phyloP scores from a whole-genome alignment of 2,329 filamentous ascomycete genomes.

The Penicillium sp. region DNA sequence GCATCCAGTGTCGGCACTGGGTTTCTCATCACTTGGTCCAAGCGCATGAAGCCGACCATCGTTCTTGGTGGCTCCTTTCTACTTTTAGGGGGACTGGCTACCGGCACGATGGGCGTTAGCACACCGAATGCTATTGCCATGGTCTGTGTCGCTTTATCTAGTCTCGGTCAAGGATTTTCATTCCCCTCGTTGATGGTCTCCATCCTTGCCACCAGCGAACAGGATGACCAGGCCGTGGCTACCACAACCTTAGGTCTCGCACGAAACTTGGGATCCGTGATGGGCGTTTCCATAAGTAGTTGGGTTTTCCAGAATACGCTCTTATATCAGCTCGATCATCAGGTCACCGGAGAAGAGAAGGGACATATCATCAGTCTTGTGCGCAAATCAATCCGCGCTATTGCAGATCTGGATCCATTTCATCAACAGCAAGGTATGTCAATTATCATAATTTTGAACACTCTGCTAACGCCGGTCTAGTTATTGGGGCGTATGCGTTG shows the following conservation, averaged over 20 bases:
- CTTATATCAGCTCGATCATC: conserved; percentile 51
- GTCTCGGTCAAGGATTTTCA: conserved; percentile 57
- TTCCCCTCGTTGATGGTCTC: conserved; percentile 61
- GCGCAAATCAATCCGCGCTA: conserved; percentile 47
- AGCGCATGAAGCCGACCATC: conserved; percentile 56
- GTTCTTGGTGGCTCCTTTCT: conserved; percentile 47
- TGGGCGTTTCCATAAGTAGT: conserved; percentile 67
- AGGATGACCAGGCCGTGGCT: conserved; percentile 61
- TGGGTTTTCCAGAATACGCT: conserved; percentile 69
- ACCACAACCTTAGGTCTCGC: conserved; percentile 66
- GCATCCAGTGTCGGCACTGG: conserved; percentile 53
- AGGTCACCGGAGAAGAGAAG: conserved; percentile 57
- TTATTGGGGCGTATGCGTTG: conserved; percentile 34
- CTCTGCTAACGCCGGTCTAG: conserved; percentile 23
- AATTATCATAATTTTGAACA: not conserved
- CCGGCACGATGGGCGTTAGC: conserved; percentile 48
- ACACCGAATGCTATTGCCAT: conserved; percentile 53
- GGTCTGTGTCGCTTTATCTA: conserved; percentile 52
- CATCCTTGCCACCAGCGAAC: conserved; percentile 54
- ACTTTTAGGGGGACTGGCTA: conserved; percentile 48
- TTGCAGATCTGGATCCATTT: conserved; percentile 41
- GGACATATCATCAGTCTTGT: conserved; percentile 47
- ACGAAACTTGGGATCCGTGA: conserved; percentile 64
- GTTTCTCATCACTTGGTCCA: conserved; percentile 56
- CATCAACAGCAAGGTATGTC: conserved; percentile 45